A percentile compares a stretch with the other conserved stretches of the same genome.
phyloP scores from a whole-genome alignment of 441 rosid species.

The Bruguiera hainesii region DNA sequence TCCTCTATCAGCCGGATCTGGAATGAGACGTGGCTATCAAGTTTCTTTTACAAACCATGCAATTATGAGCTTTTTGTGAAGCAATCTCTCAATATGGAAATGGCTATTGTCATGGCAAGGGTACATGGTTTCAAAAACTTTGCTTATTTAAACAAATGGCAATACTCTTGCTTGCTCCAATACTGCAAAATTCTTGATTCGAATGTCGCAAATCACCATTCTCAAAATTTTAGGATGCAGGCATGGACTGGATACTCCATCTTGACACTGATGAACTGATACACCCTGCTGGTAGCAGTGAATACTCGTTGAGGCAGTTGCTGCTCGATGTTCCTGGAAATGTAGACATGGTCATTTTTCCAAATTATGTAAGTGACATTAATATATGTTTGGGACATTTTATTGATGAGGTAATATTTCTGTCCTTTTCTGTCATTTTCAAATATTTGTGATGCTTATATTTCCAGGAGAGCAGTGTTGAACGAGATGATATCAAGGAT shows the following conservation, averaged over 20 bases:
- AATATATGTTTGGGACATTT: conserved; percentile 3
- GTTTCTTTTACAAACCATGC: conserved; percentile 91
- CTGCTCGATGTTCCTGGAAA: conserved; percentile 63
- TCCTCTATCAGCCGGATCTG: conserved; percentile 66
- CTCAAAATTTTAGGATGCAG: conserved; percentile 55
- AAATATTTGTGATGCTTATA: background rate
- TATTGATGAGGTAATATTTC: background rate
- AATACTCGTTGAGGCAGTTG: conserved; percentile 76
- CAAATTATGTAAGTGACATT: conserved; percentile 73
- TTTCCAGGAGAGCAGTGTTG: conserved; percentile 83
- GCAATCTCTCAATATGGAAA: conserved; percentile 95
- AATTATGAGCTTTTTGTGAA: conserved; percentile 91
- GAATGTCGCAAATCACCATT: background rate
- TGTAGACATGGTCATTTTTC: conserved; percentile 78
- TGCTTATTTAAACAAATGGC: background rate
- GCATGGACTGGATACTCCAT: conserved; percentile 90
- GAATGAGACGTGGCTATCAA: conserved; percentile 92
- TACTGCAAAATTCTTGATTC: too few species aligned
- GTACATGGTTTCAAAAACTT: conserved; percentile 34
- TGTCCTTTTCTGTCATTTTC: conserved; percentile 9
- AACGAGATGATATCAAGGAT: conserved; percentile 77
- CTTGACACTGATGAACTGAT: conserved; percentile 92
- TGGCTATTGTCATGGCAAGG: conserved; percentile 95
- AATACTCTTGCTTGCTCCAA: too few species aligned
- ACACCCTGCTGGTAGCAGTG: conserved; percentile 70